Evolutionary conservation across 176 grass and related monocot species (phyloP).

Genomic region (Lolium perenne): DNA sequence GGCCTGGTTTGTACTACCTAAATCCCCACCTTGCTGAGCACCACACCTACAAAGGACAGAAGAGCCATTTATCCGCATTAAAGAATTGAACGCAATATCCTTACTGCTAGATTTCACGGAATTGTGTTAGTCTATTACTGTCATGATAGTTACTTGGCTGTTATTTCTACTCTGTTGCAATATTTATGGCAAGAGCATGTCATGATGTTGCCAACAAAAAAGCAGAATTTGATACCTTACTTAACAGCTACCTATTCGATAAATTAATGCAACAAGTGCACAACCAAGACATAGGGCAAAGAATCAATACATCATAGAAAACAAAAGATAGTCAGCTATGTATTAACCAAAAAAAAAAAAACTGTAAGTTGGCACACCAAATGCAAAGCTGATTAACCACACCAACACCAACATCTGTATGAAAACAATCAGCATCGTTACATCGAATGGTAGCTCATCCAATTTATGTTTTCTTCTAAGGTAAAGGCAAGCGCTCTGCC

Average conservation of each 20-base stretch:
- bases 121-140: neutral
- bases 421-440: neutral
- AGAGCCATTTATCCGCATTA: slow-evolving; percentile 31
- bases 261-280: neutral
- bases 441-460: neutral
- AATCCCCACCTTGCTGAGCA: slow-evolving; percentile 93
- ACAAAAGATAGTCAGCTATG: slow-evolving; percentile 3
- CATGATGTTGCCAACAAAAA: slow-evolving; percentile 19
- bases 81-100: slow-evolving; percentile 21
- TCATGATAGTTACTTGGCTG: slow-evolving; percentile 5
- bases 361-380: neutral
- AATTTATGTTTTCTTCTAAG: neutral
- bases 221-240: slow-evolving; percentile 24
- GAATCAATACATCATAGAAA: slow-evolving; percentile 4
- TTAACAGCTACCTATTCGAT: slow-evolving; percentile 30
- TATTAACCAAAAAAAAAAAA: slow-evolving; percentile 22
- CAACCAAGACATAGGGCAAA: neutral
- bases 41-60: slow-evolving; percentile 71
- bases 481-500: too few species aligned
- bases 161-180: neutral
- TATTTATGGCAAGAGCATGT: slow-evolving; percentile 11
- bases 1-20: slow-evolving; percentile 79
- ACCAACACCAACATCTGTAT: neutral
- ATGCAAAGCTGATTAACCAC: neutral
- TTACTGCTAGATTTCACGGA: slow-evolving; percentile 13